Percentiles rank a stretch among this genome's conserved stretches.
Evolutionary conservation across 768 basidiomycete genomes (phyloP).

Genomic region (Coprinopsis strossmayeri): DNA sequence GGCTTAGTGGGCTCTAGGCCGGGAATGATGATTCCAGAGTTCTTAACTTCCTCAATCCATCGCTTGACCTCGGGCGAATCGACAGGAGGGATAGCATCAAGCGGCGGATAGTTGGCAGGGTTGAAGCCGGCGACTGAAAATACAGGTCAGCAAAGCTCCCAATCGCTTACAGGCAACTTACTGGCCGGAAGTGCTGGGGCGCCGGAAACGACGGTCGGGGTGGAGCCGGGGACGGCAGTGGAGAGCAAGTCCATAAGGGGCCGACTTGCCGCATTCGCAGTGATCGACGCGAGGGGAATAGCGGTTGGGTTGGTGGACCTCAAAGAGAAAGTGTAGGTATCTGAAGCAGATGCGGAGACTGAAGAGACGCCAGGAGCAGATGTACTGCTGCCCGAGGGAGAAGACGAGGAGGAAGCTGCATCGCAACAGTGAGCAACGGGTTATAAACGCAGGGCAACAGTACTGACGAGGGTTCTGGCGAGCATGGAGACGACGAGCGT

Average conservation of each 20-base stretch:
- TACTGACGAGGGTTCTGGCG: conserved; percentile 5
- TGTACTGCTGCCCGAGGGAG: not conserved
- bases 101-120: conserved; percentile 55
- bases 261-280: conserved; percentile 31
- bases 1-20: conserved; percentile 37
- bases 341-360: conserved; percentile 13
- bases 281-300: conserved; percentile 44
- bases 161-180: conserved; percentile 24
- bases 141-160: too few relatives aligned
- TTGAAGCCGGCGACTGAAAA: conserved; percentile 38
- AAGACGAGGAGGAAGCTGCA: not conserved
- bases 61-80: conserved; percentile 58
- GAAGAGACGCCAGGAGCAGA: not conserved
- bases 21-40: conserved; percentile 54
- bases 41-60: conserved; percentile 56
- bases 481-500: conserved; percentile 10
- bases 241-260: conserved; percentile 37
- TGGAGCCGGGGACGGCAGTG: conserved; percentile 42
- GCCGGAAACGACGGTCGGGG: conserved; percentile 40
- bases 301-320: conserved; percentile 51
- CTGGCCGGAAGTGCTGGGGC: conserved; percentile 55
- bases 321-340: conserved; percentile 37
- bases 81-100: conserved; percentile 52
- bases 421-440: not conserved
- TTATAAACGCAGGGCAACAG: not conserved